Evolutionary conservation across 306 rosid species (phyloP).

Genomic region (Sicyos edulis): DNA sequence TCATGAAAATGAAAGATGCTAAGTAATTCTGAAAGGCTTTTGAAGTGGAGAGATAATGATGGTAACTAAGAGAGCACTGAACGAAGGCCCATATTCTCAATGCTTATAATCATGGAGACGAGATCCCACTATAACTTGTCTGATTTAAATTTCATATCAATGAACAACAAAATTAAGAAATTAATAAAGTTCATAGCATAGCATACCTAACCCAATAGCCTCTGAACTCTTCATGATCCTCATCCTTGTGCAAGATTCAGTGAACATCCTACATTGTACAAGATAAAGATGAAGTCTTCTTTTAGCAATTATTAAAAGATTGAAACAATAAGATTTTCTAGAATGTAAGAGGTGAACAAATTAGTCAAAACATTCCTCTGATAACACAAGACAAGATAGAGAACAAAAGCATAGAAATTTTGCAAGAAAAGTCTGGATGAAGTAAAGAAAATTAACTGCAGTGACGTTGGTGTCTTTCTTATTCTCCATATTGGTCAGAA

Average conservation of each 20-base stretch:
- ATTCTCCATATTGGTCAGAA: background rate
- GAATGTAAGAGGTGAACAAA: too few species aligned
- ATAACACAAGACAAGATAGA: background rate
- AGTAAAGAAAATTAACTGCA: background rate
- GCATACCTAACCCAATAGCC: constrained; percentile 79
- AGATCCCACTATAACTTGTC: constrained; percentile 23
- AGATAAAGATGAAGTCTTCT: constrained; percentile 18
- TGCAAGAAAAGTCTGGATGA: background rate
- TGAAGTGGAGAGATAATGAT: constrained; percentile 22
- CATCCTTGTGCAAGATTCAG: constrained; percentile 69
- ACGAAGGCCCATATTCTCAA: constrained; percentile 16
- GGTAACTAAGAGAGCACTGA: constrained; percentile 24
- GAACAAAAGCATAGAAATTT: background rate
- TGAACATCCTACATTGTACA: constrained; percentile 66
- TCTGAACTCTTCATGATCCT: constrained; percentile 97
- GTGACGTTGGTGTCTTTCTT: background rate
- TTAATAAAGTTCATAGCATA: constrained; percentile 1
- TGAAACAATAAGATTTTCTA: background rate
- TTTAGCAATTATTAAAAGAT: constrained; percentile 5
- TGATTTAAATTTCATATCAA: background rate
- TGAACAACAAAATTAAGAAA: constrained; percentile 1
- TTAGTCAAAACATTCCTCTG: too few species aligned
- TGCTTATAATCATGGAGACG: constrained; percentile 14
- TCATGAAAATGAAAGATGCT: constrained; percentile 22
- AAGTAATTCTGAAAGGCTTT: constrained; percentile 18